Base-by-base conservation (phyloP, 2,329 filamentous ascomycete species). In the Coniochaeta pulveracea region DNA sequence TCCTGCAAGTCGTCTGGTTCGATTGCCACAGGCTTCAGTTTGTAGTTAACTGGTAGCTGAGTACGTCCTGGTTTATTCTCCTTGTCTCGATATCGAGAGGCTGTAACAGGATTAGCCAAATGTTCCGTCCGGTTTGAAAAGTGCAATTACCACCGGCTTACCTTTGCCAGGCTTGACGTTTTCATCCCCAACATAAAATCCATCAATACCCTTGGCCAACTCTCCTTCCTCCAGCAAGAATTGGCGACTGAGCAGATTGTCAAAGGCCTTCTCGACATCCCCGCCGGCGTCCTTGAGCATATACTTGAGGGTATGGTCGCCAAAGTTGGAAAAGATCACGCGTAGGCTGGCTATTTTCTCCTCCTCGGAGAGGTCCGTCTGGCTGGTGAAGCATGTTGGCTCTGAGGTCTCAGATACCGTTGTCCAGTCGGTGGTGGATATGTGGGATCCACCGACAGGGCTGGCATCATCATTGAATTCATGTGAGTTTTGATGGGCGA, bases 221-320 rank as follows among this genome's bases (percentile, higher is more conserved):
- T 72, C 63, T 1, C 71, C 71, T 1, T 64, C 69, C 36, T 85
- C 74, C 37, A 85, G 75, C 4, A 95, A 76, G 47, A 80, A 85
- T 14, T 82, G 75, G 10, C 85, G 66, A 43, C 82, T 93, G 19
- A 95, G 67, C 10, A 96, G 61, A 37, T 85, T 76, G 45, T 94
- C 85, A 40, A 93, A 76, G 2, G 85, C 75, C 10, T 66, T 64
- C 37, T 77, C 72, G 24, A 83, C 71, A 42, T 85, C 73, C 1
- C 78, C 73, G 9, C 71, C 65, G 19, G 66, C 72, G 47, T 84
- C 83, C 42, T 72, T 73, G 33, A 94, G 56, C 0, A 76, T 72
- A 40, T 77, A 70, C 26, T 62, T 60, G 18, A 93, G 66, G 26
- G 83, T 78, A 30, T 76, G 72, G 0, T 60, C 60, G 29, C 76